Conservation (phyloP, 2,329 filamentous ascomycete species). For the Phyllosticta citrichinensis region DNA sequence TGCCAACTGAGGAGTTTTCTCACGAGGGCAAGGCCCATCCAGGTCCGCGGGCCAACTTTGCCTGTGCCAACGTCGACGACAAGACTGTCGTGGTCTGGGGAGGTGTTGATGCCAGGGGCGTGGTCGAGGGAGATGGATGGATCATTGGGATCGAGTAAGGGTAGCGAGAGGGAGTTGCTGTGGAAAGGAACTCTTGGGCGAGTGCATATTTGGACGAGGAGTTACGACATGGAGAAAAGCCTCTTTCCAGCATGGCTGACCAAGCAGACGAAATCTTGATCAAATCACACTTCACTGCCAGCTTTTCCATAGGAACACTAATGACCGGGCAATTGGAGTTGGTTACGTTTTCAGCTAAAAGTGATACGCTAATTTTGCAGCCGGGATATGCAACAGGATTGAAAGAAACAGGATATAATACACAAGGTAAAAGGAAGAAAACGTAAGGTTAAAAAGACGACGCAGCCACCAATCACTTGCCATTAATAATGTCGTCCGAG, state of each 20-base stretch:
- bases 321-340: no score
- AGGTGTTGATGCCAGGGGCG: conserved; percentile 33
- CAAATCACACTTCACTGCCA: no score
- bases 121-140: conserved; percentile 36
- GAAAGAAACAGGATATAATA: neutral
- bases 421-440: neutral
- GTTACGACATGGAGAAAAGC: no score
- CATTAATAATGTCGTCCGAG: conserved; percentile 6
- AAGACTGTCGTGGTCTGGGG: conserved; percentile 33
- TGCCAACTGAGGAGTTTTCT: conserved; percentile 24
- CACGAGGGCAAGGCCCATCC: conserved; percentile 35
- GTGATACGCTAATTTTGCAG: neutral
- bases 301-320: no score
- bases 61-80: conserved; percentile 29
- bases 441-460: neutral
- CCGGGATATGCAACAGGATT: neutral
- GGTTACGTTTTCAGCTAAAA: neutral
- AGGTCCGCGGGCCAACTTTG: conserved; percentile 33
- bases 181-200: no score
- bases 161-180: neutral
- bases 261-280: no score
- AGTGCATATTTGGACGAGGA: no score
- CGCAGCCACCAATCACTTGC: neutral
- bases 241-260: no score
- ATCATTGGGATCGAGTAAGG: conserved; percentile 27